phyloP scores from a whole-genome alignment of 768 basidiomycete genomes.

The Ephemerocybe angulata region DNA sequence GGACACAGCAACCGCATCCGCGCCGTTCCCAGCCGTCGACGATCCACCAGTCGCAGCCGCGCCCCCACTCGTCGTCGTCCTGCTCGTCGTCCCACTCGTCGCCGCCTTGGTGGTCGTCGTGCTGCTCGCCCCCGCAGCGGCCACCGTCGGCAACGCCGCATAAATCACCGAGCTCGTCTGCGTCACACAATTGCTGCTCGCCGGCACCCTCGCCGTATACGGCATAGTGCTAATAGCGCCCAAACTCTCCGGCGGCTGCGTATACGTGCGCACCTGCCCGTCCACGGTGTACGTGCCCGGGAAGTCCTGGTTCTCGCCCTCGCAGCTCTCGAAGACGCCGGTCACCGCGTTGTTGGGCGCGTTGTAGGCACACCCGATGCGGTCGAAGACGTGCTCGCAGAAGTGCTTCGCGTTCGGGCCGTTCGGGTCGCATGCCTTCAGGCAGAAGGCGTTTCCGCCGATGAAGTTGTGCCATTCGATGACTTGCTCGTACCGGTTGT shows the following conservation, averaged over 20 bases:
- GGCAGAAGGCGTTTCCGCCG: constrained; percentile 55
- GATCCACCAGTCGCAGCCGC: constrained; percentile 6
- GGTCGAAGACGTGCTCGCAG: no score
- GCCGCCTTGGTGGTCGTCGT: constrained; percentile 8
- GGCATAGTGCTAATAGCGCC: constrained; percentile 37
- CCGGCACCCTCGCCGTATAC: constrained; percentile 35
- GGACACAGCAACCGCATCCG: constrained; percentile 17
- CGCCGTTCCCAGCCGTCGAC: constrained; percentile 5
- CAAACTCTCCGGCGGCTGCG: constrained; percentile 36
- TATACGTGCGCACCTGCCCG: constrained; percentile 32
- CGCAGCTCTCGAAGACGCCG: constrained; percentile 57
- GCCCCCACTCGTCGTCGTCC: background rate
- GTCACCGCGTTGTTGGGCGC: constrained; percentile 61
- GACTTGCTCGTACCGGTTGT: constrained; percentile 47
- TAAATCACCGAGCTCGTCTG: constrained; percentile 29
- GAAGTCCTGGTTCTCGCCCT: constrained; percentile 56
- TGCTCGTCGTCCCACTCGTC: constrained; percentile 1
- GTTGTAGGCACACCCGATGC: constrained; percentile 70
- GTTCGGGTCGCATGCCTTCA: no score
- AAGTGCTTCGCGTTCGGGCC: no score
- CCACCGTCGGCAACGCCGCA: constrained; percentile 15
- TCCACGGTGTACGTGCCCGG: constrained; percentile 45
- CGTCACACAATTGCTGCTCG: constrained; percentile 34
- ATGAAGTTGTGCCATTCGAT: constrained; percentile 75
- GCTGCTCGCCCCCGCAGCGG: constrained; percentile 2